phyloP scores from a whole-genome alignment of 2,329 filamentous ascomycete species.

The Microsporum audouinii region DNA sequence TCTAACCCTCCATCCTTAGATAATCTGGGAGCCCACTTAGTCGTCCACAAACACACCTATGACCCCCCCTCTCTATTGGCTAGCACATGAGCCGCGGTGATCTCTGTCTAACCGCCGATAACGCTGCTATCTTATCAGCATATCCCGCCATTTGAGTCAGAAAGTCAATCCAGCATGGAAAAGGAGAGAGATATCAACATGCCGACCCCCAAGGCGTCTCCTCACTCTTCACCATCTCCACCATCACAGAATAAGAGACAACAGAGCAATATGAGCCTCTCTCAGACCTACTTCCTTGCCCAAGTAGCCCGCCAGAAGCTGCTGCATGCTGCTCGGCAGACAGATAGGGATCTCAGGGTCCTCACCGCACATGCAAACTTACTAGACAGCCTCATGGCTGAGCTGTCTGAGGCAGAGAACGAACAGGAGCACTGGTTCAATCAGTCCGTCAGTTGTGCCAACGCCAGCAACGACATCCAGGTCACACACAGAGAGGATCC shows the following conservation, averaged over 20 bases:
- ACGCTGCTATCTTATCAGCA: not conserved
- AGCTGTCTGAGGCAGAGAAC: constrained; percentile 84
- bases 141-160: not conserved
- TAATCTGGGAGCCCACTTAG: not conserved
- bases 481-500: constrained; percentile 52
- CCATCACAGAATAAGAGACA: constrained; percentile 37
- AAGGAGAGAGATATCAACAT: not conserved
- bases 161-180: not conserved
- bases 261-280: constrained; percentile 84
- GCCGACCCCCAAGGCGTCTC: not conserved
- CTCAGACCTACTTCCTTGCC: constrained; percentile 96
- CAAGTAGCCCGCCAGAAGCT: constrained; percentile 96
- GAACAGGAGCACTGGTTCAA: constrained; percentile 98
- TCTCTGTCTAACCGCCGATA: not conserved
- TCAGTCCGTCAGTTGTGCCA: constrained; percentile 72
- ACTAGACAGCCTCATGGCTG: constrained; percentile 83
- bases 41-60: too few relatives aligned
- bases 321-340: constrained; percentile 73
- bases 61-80: not conserved
- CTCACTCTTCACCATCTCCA: constrained; percentile 18
- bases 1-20: not conserved
- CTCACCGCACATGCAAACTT: constrained; percentile 98
- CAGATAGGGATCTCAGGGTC: constrained; percentile 88
- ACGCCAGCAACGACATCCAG: constrained; percentile 47
- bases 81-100: not conserved